These are phyloP conservation scores for Suzukiozyma palmioleophila DNA, from an alignment of 1,139 yeast species.

Conservation along the genomic window DNA sequence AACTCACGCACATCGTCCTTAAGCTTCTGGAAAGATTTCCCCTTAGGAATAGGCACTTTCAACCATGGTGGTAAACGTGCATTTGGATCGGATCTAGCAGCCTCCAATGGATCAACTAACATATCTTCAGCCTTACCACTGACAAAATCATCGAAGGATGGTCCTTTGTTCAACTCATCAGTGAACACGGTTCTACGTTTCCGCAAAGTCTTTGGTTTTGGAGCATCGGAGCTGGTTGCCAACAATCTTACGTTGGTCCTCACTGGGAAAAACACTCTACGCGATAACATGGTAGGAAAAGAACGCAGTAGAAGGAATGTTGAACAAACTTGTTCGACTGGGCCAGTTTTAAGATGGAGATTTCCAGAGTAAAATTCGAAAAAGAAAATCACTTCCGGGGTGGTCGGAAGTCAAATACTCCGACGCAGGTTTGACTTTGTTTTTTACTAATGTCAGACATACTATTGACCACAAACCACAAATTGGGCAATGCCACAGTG, in stretches of 20 bases:
- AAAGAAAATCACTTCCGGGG: too few species aligned
- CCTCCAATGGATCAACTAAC: conserved; percentile 65
- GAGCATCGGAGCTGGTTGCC: conserved; percentile 11
- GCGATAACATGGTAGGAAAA: not conserved
- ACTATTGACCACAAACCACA: too few species aligned
- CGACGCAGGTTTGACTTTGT: too few species aligned
- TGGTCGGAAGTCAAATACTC: too few species aligned
- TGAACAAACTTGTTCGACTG: too few species aligned
- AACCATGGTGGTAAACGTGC: conserved; percentile 90
- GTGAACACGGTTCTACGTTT: conserved; percentile 62
- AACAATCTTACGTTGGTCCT: conserved; percentile 7
- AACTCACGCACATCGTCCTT: conserved; percentile 85
- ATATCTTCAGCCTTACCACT: conserved; percentile 71
- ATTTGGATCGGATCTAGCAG: conserved; percentile 53
- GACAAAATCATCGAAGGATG: conserved; percentile 89
- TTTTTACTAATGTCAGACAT: too few species aligned
- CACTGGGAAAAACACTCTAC: not conserved
- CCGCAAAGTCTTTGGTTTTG: conserved; percentile 15
- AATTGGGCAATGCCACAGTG: too few species aligned
- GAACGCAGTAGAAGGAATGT: too few species aligned
- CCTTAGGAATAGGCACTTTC: conserved; percentile 93
- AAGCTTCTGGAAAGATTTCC: conserved; percentile 71
- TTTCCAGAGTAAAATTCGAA: too few species aligned
- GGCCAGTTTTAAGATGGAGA: too few species aligned
- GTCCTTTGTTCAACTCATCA: conserved; percentile 76